Conservation (phyloP, 2,329 filamentous ascomycete species). For the Hypomyces rosellus region DNA sequence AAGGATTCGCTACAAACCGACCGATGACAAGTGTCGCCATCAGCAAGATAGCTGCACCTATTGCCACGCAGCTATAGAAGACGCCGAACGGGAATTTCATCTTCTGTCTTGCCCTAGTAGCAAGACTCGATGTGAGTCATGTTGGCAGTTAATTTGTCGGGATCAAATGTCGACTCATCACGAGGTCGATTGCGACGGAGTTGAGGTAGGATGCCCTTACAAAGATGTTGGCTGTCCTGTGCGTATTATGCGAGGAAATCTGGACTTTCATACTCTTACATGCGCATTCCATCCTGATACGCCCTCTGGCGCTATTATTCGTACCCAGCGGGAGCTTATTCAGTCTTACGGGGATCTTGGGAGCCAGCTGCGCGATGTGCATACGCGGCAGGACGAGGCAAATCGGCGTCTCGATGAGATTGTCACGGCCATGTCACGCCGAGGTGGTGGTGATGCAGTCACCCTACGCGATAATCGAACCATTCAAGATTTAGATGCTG, state of each 20-base stretch:
- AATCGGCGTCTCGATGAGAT: constrained; percentile 29
- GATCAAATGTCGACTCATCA: constrained; percentile 42
- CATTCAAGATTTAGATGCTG: constrained; percentile 37
- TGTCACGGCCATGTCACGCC: constrained; percentile 37
- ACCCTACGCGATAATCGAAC: constrained; percentile 40
- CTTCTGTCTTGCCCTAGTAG: constrained; percentile 39
- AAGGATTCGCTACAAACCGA: constrained; percentile 44
- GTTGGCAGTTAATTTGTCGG: constrained; percentile 38
- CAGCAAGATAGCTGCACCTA: constrained; percentile 44
- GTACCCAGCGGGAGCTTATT: constrained; percentile 43
- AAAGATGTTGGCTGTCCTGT: constrained; percentile 31
- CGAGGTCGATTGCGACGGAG: constrained; percentile 43
- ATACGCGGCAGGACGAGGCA: constrained; percentile 28
- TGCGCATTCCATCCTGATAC: constrained; percentile 48
- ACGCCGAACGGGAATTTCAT: constrained; percentile 33
- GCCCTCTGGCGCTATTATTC: constrained; percentile 45
- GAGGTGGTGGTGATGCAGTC: constrained; percentile 12
- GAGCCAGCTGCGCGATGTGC: constrained; percentile 29
- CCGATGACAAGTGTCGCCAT: constrained; percentile 50
- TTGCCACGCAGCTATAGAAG: constrained; percentile 45
- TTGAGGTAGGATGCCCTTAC: constrained; percentile 43
- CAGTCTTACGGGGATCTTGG: constrained; percentile 31
- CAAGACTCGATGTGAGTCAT: constrained; percentile 44
- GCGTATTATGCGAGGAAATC: constrained; percentile 26
- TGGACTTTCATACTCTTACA: constrained; percentile 39